These are phyloP conservation scores for Naganishia liquefaciens DNA, from an alignment of 1,284 basidiomycete species.

Conservation along the genomic window DNA sequence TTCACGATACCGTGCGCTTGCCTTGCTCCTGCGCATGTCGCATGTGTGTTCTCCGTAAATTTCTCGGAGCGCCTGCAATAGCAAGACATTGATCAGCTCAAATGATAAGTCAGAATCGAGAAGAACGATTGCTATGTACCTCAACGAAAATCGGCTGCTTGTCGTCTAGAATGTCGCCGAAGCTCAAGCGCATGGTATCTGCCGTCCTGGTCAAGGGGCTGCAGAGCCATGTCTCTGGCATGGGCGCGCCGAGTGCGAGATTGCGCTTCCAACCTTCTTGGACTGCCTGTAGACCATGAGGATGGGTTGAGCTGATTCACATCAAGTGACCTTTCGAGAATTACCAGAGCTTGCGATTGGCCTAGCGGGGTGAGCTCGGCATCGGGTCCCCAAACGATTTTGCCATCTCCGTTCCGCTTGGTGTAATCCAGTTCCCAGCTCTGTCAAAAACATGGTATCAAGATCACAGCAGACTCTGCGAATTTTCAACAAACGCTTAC, in stretches of 20 bases:
- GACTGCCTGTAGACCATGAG: conserved; percentile 46
- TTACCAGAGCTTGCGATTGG: conserved; percentile 62
- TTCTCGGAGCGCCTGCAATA: conserved; percentile 45
- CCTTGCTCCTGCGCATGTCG: conserved; percentile 55
- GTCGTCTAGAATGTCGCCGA: conserved; percentile 55
- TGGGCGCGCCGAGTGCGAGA: conserved; percentile 59
- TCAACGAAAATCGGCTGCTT: conserved; percentile 49
- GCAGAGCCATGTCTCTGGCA: conserved; percentile 66
- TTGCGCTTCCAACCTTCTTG: conserved; percentile 65
- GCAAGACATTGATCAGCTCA: conserved; percentile 2
- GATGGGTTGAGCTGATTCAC: background rate
- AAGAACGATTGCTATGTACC: conserved; percentile 33
- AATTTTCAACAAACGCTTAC: background rate
- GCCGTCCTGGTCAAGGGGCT: conserved; percentile 74
- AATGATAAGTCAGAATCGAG: background rate
- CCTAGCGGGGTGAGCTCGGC: conserved; percentile 70
- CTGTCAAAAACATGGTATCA: conserved; percentile 37
- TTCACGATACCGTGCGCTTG: conserved; percentile 41
- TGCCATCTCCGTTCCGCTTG: conserved; percentile 67
- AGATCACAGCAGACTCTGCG: background rate
- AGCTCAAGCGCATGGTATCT: conserved; percentile 67
- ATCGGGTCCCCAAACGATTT: conserved; percentile 73
- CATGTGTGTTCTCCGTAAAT: conserved; percentile 53
- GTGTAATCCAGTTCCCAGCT: conserved; percentile 64
- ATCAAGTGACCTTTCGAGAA: conserved; percentile 1